phyloP scores from a whole-genome alignment of 164 flowering plant species.

The Saururus chinensis region DNA sequence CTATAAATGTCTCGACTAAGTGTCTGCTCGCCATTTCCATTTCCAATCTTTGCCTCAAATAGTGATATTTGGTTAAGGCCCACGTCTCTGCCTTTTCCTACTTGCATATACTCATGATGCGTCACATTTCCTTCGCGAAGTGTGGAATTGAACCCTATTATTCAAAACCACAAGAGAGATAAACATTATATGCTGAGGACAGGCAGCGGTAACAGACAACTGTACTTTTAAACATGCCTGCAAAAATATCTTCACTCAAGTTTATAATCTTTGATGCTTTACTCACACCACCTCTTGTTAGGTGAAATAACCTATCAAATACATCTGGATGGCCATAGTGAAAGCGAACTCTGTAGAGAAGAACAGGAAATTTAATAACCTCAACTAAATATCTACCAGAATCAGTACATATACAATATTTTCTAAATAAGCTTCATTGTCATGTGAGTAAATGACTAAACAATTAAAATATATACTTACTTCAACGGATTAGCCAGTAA shows the following conservation, averaged over 20 bases:
- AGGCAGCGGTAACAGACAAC: background rate
- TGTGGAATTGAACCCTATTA: conserved; percentile 90
- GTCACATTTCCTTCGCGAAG: conserved; percentile 97
- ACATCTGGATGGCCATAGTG: conserved; percentile 99
- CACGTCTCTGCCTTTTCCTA: conserved; percentile 98
- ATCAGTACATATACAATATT: too few relatives aligned
- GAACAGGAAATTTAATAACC: background rate
- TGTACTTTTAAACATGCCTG: conserved; percentile 35
- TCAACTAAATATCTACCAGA: background rate
- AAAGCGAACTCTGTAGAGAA: conserved; percentile 69
- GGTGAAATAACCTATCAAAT: conserved; percentile 90
- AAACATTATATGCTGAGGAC: background rate
- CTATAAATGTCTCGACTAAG: conserved; percentile 91
- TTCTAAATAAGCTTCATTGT: too few relatives aligned
- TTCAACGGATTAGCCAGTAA: conserved; percentile 86
- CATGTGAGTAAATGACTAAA: background rate
- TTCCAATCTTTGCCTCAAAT: conserved; percentile 95
- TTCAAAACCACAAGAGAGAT: background rate
- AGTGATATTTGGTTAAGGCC: conserved; percentile 96
- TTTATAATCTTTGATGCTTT: conserved; percentile 94
- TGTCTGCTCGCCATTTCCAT: conserved; percentile 98
- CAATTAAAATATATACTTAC: conserved; percentile 32
- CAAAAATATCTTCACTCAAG: conserved; percentile 96
- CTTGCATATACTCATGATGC: conserved; percentile 98
- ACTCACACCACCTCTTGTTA: conserved; percentile 91